phyloP scores from a whole-genome alignment of 192 early-diverging fungal species.

The Entomortierella beljakovae region DNA sequence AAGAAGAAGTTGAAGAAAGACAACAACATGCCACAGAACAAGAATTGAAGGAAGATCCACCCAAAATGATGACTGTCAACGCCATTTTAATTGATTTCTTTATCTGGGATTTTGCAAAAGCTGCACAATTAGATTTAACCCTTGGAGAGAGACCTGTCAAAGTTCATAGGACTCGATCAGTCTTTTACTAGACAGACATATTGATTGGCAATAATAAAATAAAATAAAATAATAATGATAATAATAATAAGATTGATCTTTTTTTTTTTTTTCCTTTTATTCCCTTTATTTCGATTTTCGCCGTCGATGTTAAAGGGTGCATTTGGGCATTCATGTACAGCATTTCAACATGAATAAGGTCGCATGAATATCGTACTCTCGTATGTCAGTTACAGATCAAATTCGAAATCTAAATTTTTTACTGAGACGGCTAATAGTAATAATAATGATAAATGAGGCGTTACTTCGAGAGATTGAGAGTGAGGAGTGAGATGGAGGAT shows the following conservation, averaged over 20 bases:
- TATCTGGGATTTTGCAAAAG: slow-evolving; percentile 88
- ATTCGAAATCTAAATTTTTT: too few species aligned
- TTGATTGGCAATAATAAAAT: background rate
- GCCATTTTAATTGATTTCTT: slow-evolving; percentile 90
- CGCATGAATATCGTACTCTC: too few species aligned
- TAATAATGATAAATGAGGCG: too few species aligned
- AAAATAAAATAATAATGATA: background rate
- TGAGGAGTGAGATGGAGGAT: slow-evolving; percentile 18
- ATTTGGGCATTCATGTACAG: too few species aligned
- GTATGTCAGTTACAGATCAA: too few species aligned
- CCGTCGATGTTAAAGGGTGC: too few species aligned
- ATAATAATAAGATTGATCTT: too few species aligned
- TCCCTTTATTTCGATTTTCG: too few species aligned
- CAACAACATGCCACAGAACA: slow-evolving; percentile 9
- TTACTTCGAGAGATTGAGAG: too few species aligned
- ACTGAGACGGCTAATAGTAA: too few species aligned
- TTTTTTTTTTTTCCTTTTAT: too few species aligned
- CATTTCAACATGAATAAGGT: too few species aligned
- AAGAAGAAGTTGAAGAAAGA: slow-evolving; percentile 34
- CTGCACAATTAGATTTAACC: slow-evolving; percentile 65
- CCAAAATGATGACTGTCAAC: slow-evolving; percentile 63
- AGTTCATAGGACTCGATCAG: slow-evolving; percentile 47
- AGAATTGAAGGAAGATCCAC: slow-evolving; percentile 1
- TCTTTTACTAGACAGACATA: slow-evolving; percentile 31
- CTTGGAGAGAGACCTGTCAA: slow-evolving; percentile 46